Conservation (phyloP, 805 yeast species). For the Grigorovia yakushimaensis region DNA sequence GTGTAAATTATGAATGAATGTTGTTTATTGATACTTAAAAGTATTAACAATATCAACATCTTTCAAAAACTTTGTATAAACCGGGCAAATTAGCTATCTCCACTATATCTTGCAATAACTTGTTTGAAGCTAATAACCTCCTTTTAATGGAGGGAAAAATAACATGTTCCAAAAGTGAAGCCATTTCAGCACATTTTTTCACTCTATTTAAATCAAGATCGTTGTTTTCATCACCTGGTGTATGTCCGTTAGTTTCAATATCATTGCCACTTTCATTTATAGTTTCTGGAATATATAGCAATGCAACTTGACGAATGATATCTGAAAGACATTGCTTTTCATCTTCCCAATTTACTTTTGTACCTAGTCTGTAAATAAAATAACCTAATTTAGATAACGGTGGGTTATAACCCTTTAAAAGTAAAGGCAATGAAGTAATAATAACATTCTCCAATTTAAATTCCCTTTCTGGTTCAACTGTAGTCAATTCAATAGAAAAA, state of each 20-base stretch:
- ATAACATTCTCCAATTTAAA: slow-evolving; percentile 24
- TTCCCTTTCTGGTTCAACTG: slow-evolving; percentile 24
- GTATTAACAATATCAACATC: too few species aligned
- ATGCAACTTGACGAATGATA: slow-evolving; percentile 57
- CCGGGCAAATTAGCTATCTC: slow-evolving; percentile 92
- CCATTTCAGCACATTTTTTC: slow-evolving; percentile 24
- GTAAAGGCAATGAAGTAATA: slow-evolving; percentile 53
- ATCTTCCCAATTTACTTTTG: slow-evolving; percentile 50
- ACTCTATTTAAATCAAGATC: slow-evolving; percentile 16
- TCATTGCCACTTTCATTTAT: slow-evolving; percentile 15
- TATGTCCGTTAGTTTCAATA: slow-evolving; percentile 4
- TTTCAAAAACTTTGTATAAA: slow-evolving; percentile 80
- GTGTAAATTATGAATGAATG: too few species aligned
- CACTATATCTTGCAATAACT: slow-evolving; percentile 44
- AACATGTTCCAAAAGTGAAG: slow-evolving; percentile 40
- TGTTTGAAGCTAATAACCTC: slow-evolving; percentile 54
- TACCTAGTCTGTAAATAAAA: slow-evolving; percentile 54
- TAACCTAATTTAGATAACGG: slow-evolving; percentile 51
- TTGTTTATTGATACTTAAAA: too few species aligned
- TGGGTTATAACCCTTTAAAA: slow-evolving; percentile 58
- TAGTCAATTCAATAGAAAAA: slow-evolving; percentile 43
- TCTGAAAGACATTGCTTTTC: slow-evolving; percentile 64
- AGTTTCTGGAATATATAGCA: slow-evolving; percentile 60
- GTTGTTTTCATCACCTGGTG: not conserved
- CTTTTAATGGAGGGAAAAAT: slow-evolving; percentile 59